These are phyloP conservation scores for Copromyces sp. DNA, from an alignment of 495 filamentous ascomycete species.

Conservation along the genomic window DNA sequence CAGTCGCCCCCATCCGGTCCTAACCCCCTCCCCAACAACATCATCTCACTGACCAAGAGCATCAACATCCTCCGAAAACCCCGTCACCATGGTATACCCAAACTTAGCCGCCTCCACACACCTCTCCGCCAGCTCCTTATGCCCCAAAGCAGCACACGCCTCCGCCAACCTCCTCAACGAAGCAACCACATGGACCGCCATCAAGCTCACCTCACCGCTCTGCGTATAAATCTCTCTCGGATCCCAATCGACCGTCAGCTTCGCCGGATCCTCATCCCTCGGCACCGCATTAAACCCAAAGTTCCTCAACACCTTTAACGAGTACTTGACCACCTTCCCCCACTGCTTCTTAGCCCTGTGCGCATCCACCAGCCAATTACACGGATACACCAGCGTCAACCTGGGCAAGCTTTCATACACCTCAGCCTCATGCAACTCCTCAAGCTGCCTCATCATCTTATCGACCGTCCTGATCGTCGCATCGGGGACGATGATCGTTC, in stretches of 20 bases:
- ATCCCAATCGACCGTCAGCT: conserved; percentile 11
- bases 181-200: conserved; percentile 31
- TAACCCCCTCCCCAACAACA: neutral
- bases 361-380: conserved; percentile 31
- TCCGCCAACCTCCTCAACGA: conserved; percentile 28
- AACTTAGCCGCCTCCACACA: conserved; percentile 24
- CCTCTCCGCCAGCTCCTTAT: conserved; percentile 16
- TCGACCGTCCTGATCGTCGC: conserved; percentile 23
- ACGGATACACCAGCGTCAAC: conserved; percentile 32
- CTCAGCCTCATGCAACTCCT: conserved; percentile 26
- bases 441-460: conserved; percentile 21
- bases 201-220: conserved; percentile 17
- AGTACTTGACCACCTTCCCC: conserved; percentile 27
- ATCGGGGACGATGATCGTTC: conserved; percentile 17
- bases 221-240: conserved; percentile 15
- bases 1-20: neutral
- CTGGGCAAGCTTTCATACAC: conserved; percentile 28
- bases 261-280: conserved; percentile 11
- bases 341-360: conserved; percentile 27
- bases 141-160: conserved; percentile 21
- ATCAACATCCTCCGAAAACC: conserved; percentile 8
- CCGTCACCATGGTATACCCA: conserved; percentile 31
- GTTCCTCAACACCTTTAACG: conserved; percentile 28
- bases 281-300: conserved; percentile 29
- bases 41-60: neutral